Evolutionary conservation across 139 green algal species (phyloP).

Genomic region (Volvox africanus): DNA sequence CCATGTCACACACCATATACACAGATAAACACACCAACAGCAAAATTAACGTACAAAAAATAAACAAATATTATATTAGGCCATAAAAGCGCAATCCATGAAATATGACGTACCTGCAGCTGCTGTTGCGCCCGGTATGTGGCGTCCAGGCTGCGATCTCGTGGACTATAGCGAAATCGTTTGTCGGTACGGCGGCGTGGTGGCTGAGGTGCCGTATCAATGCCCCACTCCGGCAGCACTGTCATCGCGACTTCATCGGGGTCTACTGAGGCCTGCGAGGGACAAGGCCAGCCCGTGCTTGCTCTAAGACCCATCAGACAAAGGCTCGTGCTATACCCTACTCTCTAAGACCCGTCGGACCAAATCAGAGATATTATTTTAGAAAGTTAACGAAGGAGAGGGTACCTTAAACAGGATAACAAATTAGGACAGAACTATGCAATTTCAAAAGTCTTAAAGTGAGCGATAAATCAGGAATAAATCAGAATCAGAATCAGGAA

Average conservation of each 20-base stretch:
- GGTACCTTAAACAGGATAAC: background rate
- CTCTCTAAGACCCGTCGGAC: background rate
- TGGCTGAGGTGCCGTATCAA: background rate
- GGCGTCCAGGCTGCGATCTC: constrained; percentile 6
- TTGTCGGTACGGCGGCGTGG: constrained; percentile 4
- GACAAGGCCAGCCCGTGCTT: background rate
- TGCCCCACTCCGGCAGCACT: constrained; percentile 6
- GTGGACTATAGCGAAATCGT: constrained; percentile 28
- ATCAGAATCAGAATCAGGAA: background rate
- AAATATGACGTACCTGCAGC: background rate
- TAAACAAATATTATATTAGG: too few relatives aligned
- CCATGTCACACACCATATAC: too few relatives aligned
- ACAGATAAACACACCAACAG: too few relatives aligned
- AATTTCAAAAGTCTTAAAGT: too few relatives aligned
- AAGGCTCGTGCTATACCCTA: background rate
- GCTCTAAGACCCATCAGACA: background rate
- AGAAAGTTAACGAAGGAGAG: background rate
- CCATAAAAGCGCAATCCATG: too few relatives aligned
- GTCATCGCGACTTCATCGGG: background rate
- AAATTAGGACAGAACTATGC: background rate
- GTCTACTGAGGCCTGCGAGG: background rate
- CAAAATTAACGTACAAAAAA: too few relatives aligned
- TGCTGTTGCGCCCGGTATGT: background rate
- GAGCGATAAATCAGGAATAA: too few relatives aligned
- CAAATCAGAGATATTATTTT: background rate